phyloP scores from a whole-genome alignment of 2,329 filamentous ascomycete species.

The Aspergillus sp. region DNA sequence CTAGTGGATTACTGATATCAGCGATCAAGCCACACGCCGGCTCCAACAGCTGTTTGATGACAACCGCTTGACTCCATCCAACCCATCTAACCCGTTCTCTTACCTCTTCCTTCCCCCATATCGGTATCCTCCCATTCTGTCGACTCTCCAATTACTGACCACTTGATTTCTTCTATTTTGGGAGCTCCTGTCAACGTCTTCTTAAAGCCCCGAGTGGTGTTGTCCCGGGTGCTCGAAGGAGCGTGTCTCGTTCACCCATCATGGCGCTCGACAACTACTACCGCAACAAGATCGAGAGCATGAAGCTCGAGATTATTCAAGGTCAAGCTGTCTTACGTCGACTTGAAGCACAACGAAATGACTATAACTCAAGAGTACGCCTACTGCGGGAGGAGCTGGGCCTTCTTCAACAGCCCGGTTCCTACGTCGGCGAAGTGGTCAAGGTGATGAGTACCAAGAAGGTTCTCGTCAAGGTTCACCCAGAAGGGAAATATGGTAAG shows the following conservation, averaged over 20 bases:
- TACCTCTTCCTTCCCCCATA: background rate
- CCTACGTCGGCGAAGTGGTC: slow-evolving; percentile 98
- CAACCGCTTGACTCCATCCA: background rate
- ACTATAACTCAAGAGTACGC: slow-evolving; percentile 97
- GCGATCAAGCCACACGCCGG: background rate
- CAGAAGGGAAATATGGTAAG: slow-evolving; percentile 98
- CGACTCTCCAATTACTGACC: background rate
- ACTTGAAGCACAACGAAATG: slow-evolving; percentile 95
- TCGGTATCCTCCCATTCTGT: background rate
- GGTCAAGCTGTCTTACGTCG: slow-evolving; percentile 91
- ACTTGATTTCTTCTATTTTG: background rate
- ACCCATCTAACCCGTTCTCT: background rate
- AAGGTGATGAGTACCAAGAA: slow-evolving; percentile 99
- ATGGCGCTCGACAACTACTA: slow-evolving; percentile 99
- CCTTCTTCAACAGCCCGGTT: slow-evolving; percentile 90
- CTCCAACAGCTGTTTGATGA: background rate
- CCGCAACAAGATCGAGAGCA: slow-evolving; percentile 99
- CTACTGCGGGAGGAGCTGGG: slow-evolving; percentile 92
- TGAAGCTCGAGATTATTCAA: slow-evolving; percentile 99
- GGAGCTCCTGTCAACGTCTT: background rate
- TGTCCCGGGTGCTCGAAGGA: slow-evolving; percentile 10
- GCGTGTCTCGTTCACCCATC: slow-evolving; percentile 39
- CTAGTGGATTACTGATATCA: background rate
- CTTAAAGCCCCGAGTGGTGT: background rate
- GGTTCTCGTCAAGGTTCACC: slow-evolving; percentile 97